Evolutionary conservation across 1,284 basidiomycete genomes (phyloP), one percentile per base, ranked within the genome.

Genomic region (Schizophyllum commune): DNA sequence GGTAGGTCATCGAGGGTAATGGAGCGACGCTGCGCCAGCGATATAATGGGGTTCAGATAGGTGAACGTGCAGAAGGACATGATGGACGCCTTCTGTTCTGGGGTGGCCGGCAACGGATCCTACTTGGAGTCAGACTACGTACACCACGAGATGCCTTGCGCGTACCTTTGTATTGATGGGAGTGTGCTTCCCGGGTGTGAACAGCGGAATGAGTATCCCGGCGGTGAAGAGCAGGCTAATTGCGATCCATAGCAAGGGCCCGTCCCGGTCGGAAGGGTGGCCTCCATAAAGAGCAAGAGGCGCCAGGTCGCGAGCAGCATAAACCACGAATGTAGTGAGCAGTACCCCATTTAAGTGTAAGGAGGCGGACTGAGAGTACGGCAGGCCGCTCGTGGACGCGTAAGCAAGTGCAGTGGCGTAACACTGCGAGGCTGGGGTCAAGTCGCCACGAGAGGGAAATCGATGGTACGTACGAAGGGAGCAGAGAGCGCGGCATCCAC

Each of bases 241-340:
- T 57, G 71, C 70, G 8, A 65, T 59, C 71, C 71, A 72, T 1
- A 73, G 57, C 4, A 72, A 52, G 22, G 55, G 47, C 5, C 68
- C 67, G 3, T 20, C 5, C 3, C 11, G 5, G 63, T 80, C 79
- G 32, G 65, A 60, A 51, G 77, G 76, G 1, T 57, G 32, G 51
- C 62, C 60, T 1, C 68, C 70, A 62, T 72, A 85, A 0, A 84
- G 88, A 19, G 78, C 73, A 4, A 87, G 68, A 7, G 88, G 87
- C 71, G 79, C 83, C 20, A 89, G 60, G 69, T 90, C 86, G 19
- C 87, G 80, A 69, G 85, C 86, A 8, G 74, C 71, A 68, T 83
- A 88, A 15, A 82, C 73, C 20, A 62, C 67, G 60, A 74, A 73
- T 22, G 77, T 67, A 8, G 69, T 62, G 13, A 79, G 67, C 33